Conservation (phyloP, 495 filamentous ascomycete genomes). For the Aspergillus cristatus region DNA sequence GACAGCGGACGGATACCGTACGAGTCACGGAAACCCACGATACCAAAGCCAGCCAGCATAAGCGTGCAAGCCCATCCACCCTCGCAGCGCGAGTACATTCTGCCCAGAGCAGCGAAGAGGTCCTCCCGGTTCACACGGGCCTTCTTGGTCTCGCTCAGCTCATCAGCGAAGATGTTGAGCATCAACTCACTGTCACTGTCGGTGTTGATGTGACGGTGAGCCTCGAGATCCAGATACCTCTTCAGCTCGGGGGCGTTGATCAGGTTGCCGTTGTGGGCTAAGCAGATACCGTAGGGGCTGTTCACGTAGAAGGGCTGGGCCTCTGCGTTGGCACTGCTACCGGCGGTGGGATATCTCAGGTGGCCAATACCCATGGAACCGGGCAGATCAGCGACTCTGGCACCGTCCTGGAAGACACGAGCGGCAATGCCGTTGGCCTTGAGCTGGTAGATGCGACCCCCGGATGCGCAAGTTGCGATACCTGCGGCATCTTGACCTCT, state of each 20-base stretch:
- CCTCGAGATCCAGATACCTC: slow-evolving; percentile 73
- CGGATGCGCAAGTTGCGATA: slow-evolving; percentile 64
- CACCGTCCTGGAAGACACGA: slow-evolving; percentile 75
- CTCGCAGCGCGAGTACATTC: slow-evolving; percentile 69
- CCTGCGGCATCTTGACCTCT: slow-evolving; percentile 90
- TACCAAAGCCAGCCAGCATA: slow-evolving; percentile 86
- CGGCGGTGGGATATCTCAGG: slow-evolving; percentile 84
- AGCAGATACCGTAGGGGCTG: slow-evolving; percentile 69
- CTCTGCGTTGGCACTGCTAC: slow-evolving; percentile 59
- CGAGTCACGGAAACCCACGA: slow-evolving; percentile 82
- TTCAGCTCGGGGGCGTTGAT: slow-evolving; percentile 84
- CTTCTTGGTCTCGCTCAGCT: slow-evolving; percentile 92
- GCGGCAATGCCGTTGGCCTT: slow-evolving; percentile 91
- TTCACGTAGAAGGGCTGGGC: slow-evolving; percentile 84
- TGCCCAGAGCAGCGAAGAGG: slow-evolving; percentile 65
- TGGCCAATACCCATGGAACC: slow-evolving; percentile 88
- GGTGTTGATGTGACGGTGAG: slow-evolving; percentile 93
- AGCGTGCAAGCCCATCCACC: slow-evolving; percentile 84
- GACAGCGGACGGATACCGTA: slow-evolving; percentile 87
- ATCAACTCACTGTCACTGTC: slow-evolving; percentile 92
- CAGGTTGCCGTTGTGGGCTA: slow-evolving; percentile 81
- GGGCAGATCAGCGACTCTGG: slow-evolving; percentile 66
- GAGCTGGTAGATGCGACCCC: slow-evolving; percentile 78
- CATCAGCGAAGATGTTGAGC: slow-evolving; percentile 91
- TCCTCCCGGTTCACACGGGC: slow-evolving; percentile 88